A percentile compares a stretch with the other conserved stretches of the same genome.
Conservation (phyloP, 768 basidiomycete genomes). For the Mycena capillaripes region DNA sequence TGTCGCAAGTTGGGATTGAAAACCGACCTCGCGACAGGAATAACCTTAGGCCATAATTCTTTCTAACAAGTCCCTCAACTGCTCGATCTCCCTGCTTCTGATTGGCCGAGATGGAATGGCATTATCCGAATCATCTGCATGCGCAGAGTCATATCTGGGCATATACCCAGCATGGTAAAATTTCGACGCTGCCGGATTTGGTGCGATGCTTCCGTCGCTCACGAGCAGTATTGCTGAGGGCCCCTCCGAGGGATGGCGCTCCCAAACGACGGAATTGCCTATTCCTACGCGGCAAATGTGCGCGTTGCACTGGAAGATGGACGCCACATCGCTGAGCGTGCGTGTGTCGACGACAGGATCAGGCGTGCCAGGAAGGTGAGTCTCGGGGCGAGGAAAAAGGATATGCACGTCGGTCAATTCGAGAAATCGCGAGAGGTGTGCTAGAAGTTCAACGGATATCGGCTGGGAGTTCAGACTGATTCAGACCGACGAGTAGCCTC, state of each 20-base stretch:
- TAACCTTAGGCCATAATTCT: no score
- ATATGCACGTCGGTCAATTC: constrained; percentile 19
- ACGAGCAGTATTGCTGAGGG: constrained; percentile 18
- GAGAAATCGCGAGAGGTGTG: neutral
- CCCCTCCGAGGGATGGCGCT: neutral
- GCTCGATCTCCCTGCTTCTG: constrained; percentile 20
- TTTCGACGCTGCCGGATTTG: constrained; percentile 8
- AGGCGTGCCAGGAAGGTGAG: neutral
- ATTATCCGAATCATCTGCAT: constrained; percentile 4
- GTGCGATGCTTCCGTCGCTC: constrained; percentile 20
- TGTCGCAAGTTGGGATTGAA: no score
- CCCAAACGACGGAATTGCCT: constrained; percentile 28
- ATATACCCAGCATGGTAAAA: constrained; percentile 33
- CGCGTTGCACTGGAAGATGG: constrained; percentile 21
- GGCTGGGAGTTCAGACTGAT: constrained; percentile 1
- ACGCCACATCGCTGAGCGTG: neutral
- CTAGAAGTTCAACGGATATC: neutral
- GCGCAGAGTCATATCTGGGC: neutral
- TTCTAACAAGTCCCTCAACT: constrained; percentile 12
- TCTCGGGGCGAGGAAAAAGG: constrained; percentile 21
- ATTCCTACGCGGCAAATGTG: constrained; percentile 16
- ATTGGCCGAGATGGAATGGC: constrained; percentile 9
- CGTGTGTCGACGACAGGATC: constrained; percentile 1
- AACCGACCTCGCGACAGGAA: no score
- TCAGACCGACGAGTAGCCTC: no score